Evolutionary conservation across 495 filamentous ascomycete species (phyloP), one percentile per base, ranked within the genome.

Genomic region (Trichoderma gamsii): DNA sequence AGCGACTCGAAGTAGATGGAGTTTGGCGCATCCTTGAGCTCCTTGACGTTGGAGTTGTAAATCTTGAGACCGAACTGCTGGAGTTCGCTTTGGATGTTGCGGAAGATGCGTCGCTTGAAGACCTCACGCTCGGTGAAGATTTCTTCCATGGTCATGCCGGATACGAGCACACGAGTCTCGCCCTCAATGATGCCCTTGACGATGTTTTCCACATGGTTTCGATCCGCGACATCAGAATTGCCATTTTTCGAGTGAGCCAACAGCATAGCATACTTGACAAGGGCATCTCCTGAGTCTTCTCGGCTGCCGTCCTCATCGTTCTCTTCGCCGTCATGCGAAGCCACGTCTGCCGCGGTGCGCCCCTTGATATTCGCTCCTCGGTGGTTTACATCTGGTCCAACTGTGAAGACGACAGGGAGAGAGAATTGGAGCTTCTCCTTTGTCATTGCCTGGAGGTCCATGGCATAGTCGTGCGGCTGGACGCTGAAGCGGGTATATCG

Each of bases 181-280:
- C 91, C 91, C 76, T 93, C 90, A 73, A 95, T 93, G 76, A 95
- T 91, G 68, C 91, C 91, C 78, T 91, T 93, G 70, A 93, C 89
- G 68, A 93, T 95, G 73, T 90, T 88, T 75, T 92, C 89, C 41
- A 92, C 88, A 16, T 80, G 80, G n/a, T 83, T 79, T 27, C 78
- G 75, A 68, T 23, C 76, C 71, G n/a, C 73, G 67, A 41, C 75
- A 72, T 69, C 76, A 41, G 70, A 72, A 72, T 77, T 77, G 46
- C 83, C 82, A 1, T 79, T 81, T 65, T 87, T 89, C 0, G 61
- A 64, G 27, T 18, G 29, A 23, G 90, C 89, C 8, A 93, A 80
- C 9, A 93, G 81, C 73, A 88, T 87, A 67, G 91, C 91, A 71
- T 92, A 95, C 79, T 92, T 92, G 76, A 84, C 83, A 25, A 95